phyloP scores from a whole-genome alignment of 768 basidiomycete genomes.

The Pleurotus citrinopileatus region DNA sequence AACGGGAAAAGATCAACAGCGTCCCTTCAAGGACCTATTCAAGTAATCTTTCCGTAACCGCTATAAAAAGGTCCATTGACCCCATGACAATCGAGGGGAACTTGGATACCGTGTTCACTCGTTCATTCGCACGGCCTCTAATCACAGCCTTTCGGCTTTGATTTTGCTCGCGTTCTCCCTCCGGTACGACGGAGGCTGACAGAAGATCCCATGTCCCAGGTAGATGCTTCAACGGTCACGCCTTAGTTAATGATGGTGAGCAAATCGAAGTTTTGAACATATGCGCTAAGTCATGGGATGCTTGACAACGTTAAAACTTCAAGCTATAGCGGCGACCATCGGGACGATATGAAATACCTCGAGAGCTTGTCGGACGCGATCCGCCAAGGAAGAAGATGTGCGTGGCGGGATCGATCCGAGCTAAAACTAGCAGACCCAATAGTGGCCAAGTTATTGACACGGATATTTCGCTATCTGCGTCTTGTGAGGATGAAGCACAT shows the following conservation, averaged over 20 bases:
- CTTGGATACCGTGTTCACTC: not conserved
- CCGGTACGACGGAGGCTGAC: not conserved
- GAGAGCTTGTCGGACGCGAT: not conserved
- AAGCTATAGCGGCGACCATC: not conserved
- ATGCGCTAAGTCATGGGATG: not conserved
- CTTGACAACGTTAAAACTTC: not conserved
- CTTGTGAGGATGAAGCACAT: conserved; percentile 4
- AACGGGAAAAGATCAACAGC: not conserved
- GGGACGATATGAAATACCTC: conserved; percentile 3
- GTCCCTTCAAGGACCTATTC: not conserved
- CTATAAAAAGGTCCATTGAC: not conserved
- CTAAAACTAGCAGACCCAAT: not conserved
- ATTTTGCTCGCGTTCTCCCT: not conserved
- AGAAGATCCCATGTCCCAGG: not conserved
- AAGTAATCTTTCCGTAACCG: conserved; percentile 6
- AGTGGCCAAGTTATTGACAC: not conserved
- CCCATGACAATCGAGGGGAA: conserved; percentile 7
- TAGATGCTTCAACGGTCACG: not conserved
- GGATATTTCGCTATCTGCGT: not conserved
- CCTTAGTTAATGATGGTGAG: not conserved
- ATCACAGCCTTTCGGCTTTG: not conserved
- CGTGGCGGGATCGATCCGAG: conserved; percentile 5
- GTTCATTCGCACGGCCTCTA: not conserved
- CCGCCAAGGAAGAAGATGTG: not conserved
- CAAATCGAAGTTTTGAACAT: not conserved